phyloP scores from a whole-genome alignment of 805 yeast genomes.

The Wickerhamiella azymoides region DNA sequence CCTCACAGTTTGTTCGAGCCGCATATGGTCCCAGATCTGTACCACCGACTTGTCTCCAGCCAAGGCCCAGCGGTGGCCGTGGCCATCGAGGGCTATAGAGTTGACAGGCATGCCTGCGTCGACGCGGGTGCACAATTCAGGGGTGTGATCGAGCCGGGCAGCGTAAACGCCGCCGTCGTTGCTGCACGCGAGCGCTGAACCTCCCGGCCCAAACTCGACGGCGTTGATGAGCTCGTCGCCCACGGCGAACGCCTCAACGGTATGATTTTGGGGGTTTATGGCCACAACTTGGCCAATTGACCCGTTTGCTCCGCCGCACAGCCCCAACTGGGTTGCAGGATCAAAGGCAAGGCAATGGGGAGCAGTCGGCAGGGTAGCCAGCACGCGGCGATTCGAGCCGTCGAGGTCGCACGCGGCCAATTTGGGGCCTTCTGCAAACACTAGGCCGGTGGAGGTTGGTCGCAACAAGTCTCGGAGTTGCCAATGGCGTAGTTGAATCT shows the following conservation, averaged over 20 bases:
- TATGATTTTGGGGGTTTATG: neutral
- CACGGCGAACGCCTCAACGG: neutral
- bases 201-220: constrained; percentile 28
- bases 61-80: constrained; percentile 40
- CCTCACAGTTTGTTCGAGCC: neutral
- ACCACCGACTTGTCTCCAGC: constrained; percentile 70
- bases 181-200: constrained; percentile 53
- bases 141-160: constrained; percentile 24
- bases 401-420: constrained; percentile 34
- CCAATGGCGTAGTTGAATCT: constrained; percentile 42
- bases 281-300: neutral
- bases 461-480: constrained; percentile 60
- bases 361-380: neutral
- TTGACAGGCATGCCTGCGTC: constrained; percentile 56
- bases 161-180: constrained; percentile 64
- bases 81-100: constrained; percentile 57
- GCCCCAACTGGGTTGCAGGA: neutral
- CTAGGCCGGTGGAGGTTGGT: constrained; percentile 28
- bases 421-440: constrained; percentile 45
- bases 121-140: constrained; percentile 21
- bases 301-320: neutral
- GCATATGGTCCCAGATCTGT: constrained; percentile 28
- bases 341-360: constrained; percentile 1
- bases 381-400: neutral
- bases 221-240: constrained; percentile 80